These are phyloP conservation scores for Colletotrichum cordylinicola DNA, from an alignment of 2,329 filamentous ascomycete genomes.

Conservation along the genomic window DNA sequence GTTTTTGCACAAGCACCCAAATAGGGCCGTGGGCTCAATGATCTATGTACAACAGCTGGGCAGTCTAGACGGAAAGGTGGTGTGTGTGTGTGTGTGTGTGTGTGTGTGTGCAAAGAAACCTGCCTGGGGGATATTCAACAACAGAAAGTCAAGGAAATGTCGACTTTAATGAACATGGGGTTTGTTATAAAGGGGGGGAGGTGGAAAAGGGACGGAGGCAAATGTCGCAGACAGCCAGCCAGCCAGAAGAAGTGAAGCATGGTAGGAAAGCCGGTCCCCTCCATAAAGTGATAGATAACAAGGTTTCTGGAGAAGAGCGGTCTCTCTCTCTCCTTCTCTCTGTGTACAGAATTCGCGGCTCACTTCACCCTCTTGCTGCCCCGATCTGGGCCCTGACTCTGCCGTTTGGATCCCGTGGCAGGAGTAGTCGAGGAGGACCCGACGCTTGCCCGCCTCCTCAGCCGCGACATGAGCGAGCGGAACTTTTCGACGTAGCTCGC, in stretches of 20 bases:
- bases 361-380: slow-evolving; percentile 40
- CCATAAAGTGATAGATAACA: neutral
- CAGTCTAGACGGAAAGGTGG: neutral
- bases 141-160: neutral
- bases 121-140: neutral
- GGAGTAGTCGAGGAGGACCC: neutral
- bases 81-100: neutral
- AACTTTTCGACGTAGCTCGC: slow-evolving; percentile 41
- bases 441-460: slow-evolving; percentile 30
- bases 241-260: neutral
- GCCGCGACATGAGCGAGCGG: slow-evolving; percentile 32
- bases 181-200: neutral
- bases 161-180: neutral
- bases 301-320: neutral
- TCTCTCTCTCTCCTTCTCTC: neutral
- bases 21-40: neutral
- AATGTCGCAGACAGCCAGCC: neutral
- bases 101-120: neutral
- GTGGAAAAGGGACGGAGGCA: neutral
- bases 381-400: slow-evolving; percentile 28
- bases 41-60: neutral
- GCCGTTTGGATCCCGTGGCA: slow-evolving; percentile 37
- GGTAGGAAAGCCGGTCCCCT: neutral
- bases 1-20: neutral
- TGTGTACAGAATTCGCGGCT: neutral